Conservation (phyloP, 352 stramenopile genomes). For the Pythium chondricola region DNA sequence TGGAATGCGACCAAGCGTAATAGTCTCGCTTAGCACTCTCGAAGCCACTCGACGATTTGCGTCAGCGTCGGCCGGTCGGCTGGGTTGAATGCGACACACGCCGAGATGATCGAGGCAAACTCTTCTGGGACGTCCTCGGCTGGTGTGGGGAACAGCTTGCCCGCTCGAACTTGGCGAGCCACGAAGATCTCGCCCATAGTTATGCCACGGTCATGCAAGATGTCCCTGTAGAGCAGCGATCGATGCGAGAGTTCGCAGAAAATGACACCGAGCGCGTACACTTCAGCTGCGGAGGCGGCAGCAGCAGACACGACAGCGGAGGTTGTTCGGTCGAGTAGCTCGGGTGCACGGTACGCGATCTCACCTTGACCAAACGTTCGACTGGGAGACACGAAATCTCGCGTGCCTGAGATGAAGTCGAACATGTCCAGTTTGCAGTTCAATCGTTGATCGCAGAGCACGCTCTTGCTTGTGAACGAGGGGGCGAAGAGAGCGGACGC, state of each 20-base stretch:
- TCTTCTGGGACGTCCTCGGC: conserved; percentile 34
- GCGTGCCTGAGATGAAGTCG: conserved; percentile 46
- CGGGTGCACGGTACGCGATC: conserved; percentile 45
- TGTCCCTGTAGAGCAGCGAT: conserved; percentile 34
- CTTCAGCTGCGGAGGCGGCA: conserved; percentile 29
- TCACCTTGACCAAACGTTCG: conserved; percentile 48
- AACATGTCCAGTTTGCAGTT: conserved; percentile 77
- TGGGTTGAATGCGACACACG: conserved; percentile 47
- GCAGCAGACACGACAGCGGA: not conserved
- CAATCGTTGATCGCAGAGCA: conserved; percentile 46
- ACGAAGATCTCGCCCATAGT: conserved; percentile 64
- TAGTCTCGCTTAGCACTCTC: not conserved
- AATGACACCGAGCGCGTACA: conserved; percentile 69
- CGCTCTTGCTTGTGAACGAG: conserved; percentile 51
- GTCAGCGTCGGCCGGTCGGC: conserved; percentile 31
- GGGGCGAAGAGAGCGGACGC: conserved; percentile 24
- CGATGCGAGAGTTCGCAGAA: conserved; percentile 64
- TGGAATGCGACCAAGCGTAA: too few relatives aligned
- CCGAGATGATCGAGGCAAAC: conserved; percentile 32
- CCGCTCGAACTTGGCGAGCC: conserved; percentile 37
- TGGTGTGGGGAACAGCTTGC: conserved; percentile 33
- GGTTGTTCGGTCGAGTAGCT: conserved; percentile 30
- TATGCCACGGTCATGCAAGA: conserved; percentile 35
- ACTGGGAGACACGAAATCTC: conserved; percentile 34
- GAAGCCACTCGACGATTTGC: conserved; percentile 32